A percentile compares a stretch with the other conserved stretches of the same genome.
These are phyloP conservation scores for Physcia stellaris DNA, from an alignment of 495 filamentous ascomycete genomes.

Conservation along the genomic window DNA sequence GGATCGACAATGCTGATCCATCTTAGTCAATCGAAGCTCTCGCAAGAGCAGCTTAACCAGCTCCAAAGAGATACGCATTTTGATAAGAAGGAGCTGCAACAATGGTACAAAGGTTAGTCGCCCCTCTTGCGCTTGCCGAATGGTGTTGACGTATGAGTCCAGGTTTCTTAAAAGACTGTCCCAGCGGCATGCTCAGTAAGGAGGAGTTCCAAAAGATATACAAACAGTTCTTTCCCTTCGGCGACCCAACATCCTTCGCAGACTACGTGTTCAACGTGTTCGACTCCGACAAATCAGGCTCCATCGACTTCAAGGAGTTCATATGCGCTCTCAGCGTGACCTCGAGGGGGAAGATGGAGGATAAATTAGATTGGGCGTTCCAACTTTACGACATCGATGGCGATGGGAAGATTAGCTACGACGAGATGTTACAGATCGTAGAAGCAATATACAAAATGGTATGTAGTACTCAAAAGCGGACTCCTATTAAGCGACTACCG, in stretches of 20 bases:
- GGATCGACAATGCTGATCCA: not conserved
- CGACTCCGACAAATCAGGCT: constrained; percentile 89
- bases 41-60: constrained; percentile 84
- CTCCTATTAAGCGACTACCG: not conserved
- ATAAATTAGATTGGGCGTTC: constrained; percentile 98
- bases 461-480: constrained; percentile 1
- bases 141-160: constrained; percentile 2
- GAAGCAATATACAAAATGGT: constrained; percentile 99
- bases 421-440: constrained; percentile 97
- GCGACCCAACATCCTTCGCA: constrained; percentile 89
- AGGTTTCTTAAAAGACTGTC: constrained; percentile 98
- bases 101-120: constrained; percentile 93
- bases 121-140: constrained; percentile 5
- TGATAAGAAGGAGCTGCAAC: constrained; percentile 98
- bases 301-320: constrained; percentile 99
- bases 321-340: constrained; percentile 97
- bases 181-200: constrained; percentile 89
- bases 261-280: constrained; percentile 99
- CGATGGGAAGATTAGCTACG: constrained; percentile 96
- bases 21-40: constrained; percentile 80
- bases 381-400: constrained; percentile 99
- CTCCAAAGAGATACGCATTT: constrained; percentile 95
- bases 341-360: constrained; percentile 94
- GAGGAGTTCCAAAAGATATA: constrained; percentile 99
- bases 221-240: constrained; percentile 97